These are phyloP conservation scores for Annulohypoxylon stygium DNA, from an alignment of 495 filamentous ascomycete species.

Conservation along the genomic window DNA sequence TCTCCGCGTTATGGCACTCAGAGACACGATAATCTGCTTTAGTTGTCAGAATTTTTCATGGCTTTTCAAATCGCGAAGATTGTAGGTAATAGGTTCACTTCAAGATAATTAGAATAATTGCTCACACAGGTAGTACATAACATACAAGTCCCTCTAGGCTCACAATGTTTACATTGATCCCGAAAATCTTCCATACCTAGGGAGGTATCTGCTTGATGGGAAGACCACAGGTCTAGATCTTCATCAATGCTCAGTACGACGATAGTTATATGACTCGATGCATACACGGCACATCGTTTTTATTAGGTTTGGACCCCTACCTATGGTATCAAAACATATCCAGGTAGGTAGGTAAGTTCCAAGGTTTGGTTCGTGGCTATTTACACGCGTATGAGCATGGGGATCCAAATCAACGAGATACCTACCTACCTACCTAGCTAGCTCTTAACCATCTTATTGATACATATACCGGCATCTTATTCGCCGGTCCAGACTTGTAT, in stretches of 20 bases:
- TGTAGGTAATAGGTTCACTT: background rate
- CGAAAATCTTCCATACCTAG: background rate
- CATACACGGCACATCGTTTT: constrained; percentile 15
- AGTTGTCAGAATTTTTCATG: too few relatives aligned
- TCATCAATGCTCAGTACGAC: background rate
- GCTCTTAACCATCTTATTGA: background rate
- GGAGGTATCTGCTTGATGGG: background rate
- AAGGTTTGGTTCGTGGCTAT: constrained; percentile 1
- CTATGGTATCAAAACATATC: background rate
- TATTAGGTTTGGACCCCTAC: constrained; percentile 3
- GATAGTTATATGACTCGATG: constrained; percentile 4
- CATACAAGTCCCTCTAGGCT: background rate
- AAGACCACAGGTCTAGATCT: background rate
- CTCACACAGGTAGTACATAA: too few relatives aligned
- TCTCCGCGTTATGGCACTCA: too few relatives aligned
- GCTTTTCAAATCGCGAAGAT: too few relatives aligned
- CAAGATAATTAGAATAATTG: too few relatives aligned
- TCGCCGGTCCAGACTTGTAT: constrained; percentile 11
- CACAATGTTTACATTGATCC: background rate
- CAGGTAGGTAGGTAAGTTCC: background rate
- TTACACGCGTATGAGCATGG: background rate
- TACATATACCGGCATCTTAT: background rate
- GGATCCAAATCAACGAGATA: background rate
- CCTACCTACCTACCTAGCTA: too few relatives aligned
- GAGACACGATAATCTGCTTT: too few relatives aligned